A percentile compares a stretch with the other conserved stretches of the same genome.
These are phyloP conservation scores for Drosera capensis DNA, from an alignment of 148 eudicot species.

Conservation along the genomic window DNA sequence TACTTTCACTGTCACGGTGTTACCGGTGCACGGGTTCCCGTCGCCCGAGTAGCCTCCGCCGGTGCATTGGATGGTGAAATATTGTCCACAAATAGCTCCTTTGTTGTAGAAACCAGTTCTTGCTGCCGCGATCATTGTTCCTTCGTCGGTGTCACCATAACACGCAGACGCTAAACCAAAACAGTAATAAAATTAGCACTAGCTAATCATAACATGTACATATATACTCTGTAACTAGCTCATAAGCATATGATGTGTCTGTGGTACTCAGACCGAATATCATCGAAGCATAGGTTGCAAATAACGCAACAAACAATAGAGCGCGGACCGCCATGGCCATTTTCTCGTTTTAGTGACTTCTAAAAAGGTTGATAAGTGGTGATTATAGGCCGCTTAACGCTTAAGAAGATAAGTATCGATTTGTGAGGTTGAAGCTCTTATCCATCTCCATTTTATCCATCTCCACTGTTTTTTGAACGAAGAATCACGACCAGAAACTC, in stretches of 20 bases:
- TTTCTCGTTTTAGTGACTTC: no score
- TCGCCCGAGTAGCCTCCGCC: conserved; percentile 19
- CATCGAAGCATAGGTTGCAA: conserved; percentile 9
- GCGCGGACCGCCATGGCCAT: conserved; percentile 7
- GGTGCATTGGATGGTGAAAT: conserved; percentile 23
- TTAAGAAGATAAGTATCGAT: no score
- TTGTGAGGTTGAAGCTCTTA: no score
- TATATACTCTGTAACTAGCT: neutral
- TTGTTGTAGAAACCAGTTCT: conserved; percentile 19
- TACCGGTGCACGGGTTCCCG: conserved; percentile 11
- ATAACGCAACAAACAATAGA: conserved; percentile 3
- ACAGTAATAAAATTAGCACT: neutral
- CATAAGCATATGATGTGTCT: conserved; percentile 12
- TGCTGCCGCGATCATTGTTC: conserved; percentile 31
- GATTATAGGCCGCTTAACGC: no score
- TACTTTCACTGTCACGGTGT: conserved; percentile 19
- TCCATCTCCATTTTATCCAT: no score
- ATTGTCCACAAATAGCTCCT: conserved; percentile 24
- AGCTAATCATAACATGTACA: neutral
- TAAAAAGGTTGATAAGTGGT: no score
- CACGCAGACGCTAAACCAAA: conserved; percentile 26
- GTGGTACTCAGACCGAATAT: conserved; percentile 8
- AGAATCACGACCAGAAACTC: no score
- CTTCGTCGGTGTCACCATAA: conserved; percentile 18
- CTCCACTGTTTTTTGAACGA: no score